phyloP scores from a whole-genome alignment of 352 stramenopile genomes.

The Pythium coloratum region DNA sequence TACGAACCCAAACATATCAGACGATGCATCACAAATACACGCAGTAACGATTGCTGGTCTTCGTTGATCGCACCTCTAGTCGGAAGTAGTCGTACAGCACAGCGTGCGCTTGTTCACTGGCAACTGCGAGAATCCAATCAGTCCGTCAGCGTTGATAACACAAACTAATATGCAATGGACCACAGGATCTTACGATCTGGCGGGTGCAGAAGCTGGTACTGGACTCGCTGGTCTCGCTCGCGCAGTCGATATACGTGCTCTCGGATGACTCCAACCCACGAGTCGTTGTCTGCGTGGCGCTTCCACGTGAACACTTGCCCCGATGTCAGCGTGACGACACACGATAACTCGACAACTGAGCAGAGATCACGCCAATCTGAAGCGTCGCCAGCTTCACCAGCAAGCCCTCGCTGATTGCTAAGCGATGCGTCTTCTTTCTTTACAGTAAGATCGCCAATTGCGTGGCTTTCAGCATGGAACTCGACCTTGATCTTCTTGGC shows the following conservation, averaged over 20 bases:
- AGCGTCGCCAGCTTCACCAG: background rate
- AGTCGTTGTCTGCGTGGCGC: conserved; percentile 8
- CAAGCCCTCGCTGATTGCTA: background rate
- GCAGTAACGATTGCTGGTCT: no score
- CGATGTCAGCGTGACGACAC: conserved; percentile 30
- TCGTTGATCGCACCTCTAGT: conserved; percentile 17
- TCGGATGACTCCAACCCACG: conserved; percentile 28
- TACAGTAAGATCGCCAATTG: background rate
- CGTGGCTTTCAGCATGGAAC: background rate
- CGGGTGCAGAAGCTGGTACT: conserved; percentile 26
- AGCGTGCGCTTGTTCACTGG: background rate
- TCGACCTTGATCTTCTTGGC: conserved; percentile 31
- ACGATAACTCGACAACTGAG: conserved; percentile 24
- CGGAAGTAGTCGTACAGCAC: conserved; percentile 28
- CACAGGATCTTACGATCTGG: conserved; percentile 14
- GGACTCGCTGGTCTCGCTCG: conserved; percentile 22
- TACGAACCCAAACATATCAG: conserved; percentile 11
- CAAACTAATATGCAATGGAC: no score
- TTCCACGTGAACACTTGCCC: conserved; percentile 37
- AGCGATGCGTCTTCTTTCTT: background rate
- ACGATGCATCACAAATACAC: background rate
- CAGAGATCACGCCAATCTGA: conserved; percentile 25
- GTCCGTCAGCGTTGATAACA: no score
- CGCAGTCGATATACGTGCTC: conserved; percentile 25
- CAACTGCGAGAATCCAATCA: conserved; percentile 4